phyloP scores from a whole-genome alignment of 1,284 basidiomycete genomes.

The Agroathelia rolfsii region DNA sequence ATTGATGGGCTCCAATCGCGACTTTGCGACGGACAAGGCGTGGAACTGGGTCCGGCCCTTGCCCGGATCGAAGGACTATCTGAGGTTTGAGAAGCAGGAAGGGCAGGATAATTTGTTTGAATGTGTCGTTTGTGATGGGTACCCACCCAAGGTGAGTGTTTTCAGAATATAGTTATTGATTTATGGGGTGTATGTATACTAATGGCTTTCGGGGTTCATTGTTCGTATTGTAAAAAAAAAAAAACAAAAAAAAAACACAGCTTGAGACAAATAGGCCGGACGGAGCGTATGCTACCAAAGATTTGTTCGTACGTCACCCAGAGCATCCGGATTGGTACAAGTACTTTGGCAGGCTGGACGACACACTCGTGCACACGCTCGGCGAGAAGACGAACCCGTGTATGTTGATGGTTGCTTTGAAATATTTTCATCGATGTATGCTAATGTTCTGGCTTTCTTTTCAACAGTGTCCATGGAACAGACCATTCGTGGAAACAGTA shows the following conservation, averaged over 20 bases:
- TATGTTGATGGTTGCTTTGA: slow-evolving; percentile 6
- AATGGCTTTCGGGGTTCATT: slow-evolving; percentile 4
- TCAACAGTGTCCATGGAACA: slow-evolving; percentile 30
- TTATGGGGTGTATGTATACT: not conserved
- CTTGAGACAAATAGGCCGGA: slow-evolving; percentile 44
- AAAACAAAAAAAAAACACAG: slow-evolving; percentile 9
- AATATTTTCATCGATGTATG: not conserved
- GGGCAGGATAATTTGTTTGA: slow-evolving; percentile 39
- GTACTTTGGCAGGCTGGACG: slow-evolving; percentile 51
- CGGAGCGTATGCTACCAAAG: slow-evolving; percentile 49
- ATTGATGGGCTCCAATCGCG: slow-evolving; percentile 40
- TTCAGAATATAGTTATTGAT: not conserved
- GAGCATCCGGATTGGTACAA: slow-evolving; percentile 34
- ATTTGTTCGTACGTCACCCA: slow-evolving; percentile 41
- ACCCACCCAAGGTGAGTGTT: slow-evolving; percentile 35
- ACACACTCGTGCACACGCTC: slow-evolving; percentile 39
- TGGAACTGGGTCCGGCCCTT: slow-evolving; percentile 48
- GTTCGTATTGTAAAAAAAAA: not conserved
- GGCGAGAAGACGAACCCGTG: slow-evolving; percentile 52
- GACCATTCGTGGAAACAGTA: slow-evolving; percentile 30
- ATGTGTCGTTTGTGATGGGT: slow-evolving; percentile 43
- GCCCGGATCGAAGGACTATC: slow-evolving; percentile 25
- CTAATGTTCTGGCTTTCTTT: not conserved
- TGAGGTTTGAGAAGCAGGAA: slow-evolving; percentile 36
- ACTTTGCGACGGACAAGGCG: slow-evolving; percentile 41